Evolutionary conservation across 768 basidiomycete genomes (phyloP).

Genomic region (Suillus decipiens): DNA sequence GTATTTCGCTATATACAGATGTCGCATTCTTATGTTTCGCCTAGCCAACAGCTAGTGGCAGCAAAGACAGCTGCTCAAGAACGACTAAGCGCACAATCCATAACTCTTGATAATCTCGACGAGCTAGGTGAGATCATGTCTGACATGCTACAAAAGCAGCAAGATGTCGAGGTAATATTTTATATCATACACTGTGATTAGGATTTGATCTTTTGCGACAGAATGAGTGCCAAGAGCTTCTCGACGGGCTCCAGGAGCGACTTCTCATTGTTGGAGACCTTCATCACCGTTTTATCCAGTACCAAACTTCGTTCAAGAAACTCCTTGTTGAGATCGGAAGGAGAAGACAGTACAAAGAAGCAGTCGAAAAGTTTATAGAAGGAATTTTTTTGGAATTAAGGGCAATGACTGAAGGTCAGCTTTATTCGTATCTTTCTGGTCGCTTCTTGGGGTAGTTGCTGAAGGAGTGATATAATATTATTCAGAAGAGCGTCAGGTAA

Average conservation of each 20-base stretch:
- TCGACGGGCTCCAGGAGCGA: conserved; percentile 60
- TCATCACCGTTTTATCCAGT: conserved; percentile 65
- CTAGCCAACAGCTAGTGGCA: conserved; percentile 52
- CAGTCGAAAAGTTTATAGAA: conserved; percentile 61
- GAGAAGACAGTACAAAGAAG: conserved; percentile 65
- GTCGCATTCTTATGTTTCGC: conserved; percentile 5
- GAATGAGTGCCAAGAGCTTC: conserved; percentile 53
- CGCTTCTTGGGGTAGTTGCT: conserved; percentile 5
- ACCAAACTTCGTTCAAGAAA: conserved; percentile 72
- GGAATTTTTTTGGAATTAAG: conserved; percentile 67
- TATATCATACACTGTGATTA: background rate
- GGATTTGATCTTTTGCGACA: conserved; percentile 24
- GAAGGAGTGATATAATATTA: conserved; percentile 1
- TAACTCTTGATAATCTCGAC: conserved; percentile 65
- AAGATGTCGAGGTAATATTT: conserved; percentile 60
- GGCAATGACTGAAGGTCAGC: conserved; percentile 65
- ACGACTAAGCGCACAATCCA: conserved; percentile 50
- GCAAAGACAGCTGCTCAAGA: conserved; percentile 45
- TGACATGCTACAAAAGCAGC: conserved; percentile 72
- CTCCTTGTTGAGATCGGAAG: conserved; percentile 74
- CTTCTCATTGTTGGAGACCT: conserved; percentile 63
- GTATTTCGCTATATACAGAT: conserved; percentile 6
- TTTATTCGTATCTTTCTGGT: background rate
- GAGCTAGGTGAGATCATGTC: conserved; percentile 79
- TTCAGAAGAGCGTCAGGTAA: conserved; percentile 66